phyloP scores from a whole-genome alignment of 805 yeast species.

The Deakozyma indianensis region DNA sequence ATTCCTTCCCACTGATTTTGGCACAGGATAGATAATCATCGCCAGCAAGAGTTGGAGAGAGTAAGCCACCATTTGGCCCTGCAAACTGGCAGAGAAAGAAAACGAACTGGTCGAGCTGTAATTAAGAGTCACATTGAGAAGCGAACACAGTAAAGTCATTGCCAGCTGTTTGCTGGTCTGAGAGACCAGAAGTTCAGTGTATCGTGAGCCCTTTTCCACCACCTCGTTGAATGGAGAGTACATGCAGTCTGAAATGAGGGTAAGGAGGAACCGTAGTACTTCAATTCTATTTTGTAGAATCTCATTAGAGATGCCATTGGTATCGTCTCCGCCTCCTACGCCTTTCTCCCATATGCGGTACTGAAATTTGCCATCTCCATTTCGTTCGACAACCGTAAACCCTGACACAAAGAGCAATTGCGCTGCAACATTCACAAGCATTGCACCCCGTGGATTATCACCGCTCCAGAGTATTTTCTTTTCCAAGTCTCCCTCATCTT shows the following conservation, averaged over 20 bases:
- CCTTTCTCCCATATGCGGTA: constrained; percentile 66
- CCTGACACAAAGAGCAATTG: constrained; percentile 40
- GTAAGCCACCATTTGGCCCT: constrained; percentile 31
- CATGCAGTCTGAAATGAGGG: constrained; percentile 46
- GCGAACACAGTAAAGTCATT: constrained; percentile 47
- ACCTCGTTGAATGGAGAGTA: constrained; percentile 32
- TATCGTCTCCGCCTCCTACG: constrained; percentile 29
- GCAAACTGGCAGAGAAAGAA: constrained; percentile 19
- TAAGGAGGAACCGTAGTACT: constrained; percentile 43
- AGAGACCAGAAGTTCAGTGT: constrained; percentile 40
- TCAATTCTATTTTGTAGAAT: constrained; percentile 57
- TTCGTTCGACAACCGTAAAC: constrained; percentile 32
- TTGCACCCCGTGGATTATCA: not conserved
- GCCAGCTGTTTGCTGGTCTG: constrained; percentile 32
- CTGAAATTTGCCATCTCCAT: constrained; percentile 4
- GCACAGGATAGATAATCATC: constrained; percentile 51
- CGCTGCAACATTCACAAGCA: constrained; percentile 10
- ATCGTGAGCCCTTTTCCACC: constrained; percentile 43
- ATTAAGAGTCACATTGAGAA: constrained; percentile 41
- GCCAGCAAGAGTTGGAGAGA: constrained; percentile 48
- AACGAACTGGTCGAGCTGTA: constrained; percentile 20
- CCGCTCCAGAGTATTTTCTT: constrained; percentile 32
- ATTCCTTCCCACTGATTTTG: constrained; percentile 21
- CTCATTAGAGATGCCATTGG: constrained; percentile 23
- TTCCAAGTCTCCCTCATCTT: constrained; percentile 25